These are phyloP conservation scores for Agapanthus africanus DNA, from an alignment of 106 monocot genomes.

Conservation along the genomic window DNA sequence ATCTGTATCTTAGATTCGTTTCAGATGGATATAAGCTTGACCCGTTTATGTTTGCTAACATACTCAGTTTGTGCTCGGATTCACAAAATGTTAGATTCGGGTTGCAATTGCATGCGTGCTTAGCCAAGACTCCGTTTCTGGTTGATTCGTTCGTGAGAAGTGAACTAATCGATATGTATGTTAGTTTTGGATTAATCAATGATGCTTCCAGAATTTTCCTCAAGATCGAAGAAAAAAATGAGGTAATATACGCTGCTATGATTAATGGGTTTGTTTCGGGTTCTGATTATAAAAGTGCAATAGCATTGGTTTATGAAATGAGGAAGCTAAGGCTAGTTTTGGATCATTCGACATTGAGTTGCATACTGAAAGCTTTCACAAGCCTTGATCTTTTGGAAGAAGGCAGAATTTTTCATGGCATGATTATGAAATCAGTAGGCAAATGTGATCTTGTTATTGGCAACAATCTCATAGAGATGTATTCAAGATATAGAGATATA, in stretches of 20 bases:
- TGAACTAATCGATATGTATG: slow-evolving; percentile 23
- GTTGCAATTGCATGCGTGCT: slow-evolving; percentile 22
- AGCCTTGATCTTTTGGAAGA: slow-evolving; percentile 13
- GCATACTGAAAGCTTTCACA: slow-evolving; percentile 11
- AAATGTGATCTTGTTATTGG: slow-evolving; percentile 8
- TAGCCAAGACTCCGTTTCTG: slow-evolving; percentile 11
- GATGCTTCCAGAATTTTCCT: slow-evolving; percentile 16
- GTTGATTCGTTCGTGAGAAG: slow-evolving; percentile 15
- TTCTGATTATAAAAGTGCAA: slow-evolving; percentile 8
- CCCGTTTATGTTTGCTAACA: slow-evolving; percentile 15
- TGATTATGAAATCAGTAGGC: slow-evolving; percentile 8
- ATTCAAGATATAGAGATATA: not conserved
- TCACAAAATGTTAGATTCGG: slow-evolving; percentile 3
- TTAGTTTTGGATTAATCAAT: slow-evolving; percentile 12
- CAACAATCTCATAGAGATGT: slow-evolving; percentile 23
- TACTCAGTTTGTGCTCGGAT: slow-evolving; percentile 22
- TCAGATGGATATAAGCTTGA: slow-evolving; percentile 16
- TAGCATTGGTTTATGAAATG: slow-evolving; percentile 17
- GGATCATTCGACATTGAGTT: slow-evolving; percentile 9
- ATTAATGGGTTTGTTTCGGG: slow-evolving; percentile 14
- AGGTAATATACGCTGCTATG: slow-evolving; percentile 13
- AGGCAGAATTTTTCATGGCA: slow-evolving; percentile 15
- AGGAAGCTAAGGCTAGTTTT: slow-evolving; percentile 2
- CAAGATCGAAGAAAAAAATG: slow-evolving; percentile 12
- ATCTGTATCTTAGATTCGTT: slow-evolving; percentile 21